Evolutionary conservation across 495 filamentous ascomycete species (phyloP).

Genomic region (Darksidea phi): DNA sequence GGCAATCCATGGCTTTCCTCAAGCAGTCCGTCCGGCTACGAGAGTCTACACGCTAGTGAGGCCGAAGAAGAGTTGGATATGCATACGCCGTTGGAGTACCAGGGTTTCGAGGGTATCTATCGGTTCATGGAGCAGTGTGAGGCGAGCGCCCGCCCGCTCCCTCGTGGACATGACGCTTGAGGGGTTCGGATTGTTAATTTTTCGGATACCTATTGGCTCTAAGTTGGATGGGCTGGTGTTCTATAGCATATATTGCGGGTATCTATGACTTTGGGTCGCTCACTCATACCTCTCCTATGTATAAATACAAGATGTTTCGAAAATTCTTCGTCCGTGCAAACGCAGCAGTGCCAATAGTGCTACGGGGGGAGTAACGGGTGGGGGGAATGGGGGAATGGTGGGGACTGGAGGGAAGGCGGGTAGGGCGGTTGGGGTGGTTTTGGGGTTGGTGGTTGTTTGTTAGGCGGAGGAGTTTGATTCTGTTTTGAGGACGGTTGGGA

Average conservation of each 20-base stretch:
- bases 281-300: conserved; percentile 22
- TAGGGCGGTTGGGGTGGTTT: no score
- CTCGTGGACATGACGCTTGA: background rate
- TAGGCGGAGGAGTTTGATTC: no score
- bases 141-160: conserved; percentile 48
- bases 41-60: conserved; percentile 55
- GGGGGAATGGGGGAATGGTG: no score
- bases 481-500: no score
- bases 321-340: no score
- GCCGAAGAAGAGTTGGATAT: conserved; percentile 45
- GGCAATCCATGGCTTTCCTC: conserved; percentile 53
- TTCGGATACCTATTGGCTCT: background rate
- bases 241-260: background rate
- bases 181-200: no score
- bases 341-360: no score
- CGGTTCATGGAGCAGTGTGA: conserved; percentile 86
- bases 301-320: background rate
- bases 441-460: no score
- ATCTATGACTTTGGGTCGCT: background rate
- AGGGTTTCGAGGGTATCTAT: conserved; percentile 83
- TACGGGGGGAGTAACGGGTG: no score
- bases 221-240: conserved; percentile 10
- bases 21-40: conserved; percentile 48
- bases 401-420: no score
- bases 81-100: conserved; percentile 58